Percentiles rank a stretch among this genome's conserved stretches.
Conservation (phyloP, 192 early-diverging fungal genomes). For the Coemansia sp. region DNA sequence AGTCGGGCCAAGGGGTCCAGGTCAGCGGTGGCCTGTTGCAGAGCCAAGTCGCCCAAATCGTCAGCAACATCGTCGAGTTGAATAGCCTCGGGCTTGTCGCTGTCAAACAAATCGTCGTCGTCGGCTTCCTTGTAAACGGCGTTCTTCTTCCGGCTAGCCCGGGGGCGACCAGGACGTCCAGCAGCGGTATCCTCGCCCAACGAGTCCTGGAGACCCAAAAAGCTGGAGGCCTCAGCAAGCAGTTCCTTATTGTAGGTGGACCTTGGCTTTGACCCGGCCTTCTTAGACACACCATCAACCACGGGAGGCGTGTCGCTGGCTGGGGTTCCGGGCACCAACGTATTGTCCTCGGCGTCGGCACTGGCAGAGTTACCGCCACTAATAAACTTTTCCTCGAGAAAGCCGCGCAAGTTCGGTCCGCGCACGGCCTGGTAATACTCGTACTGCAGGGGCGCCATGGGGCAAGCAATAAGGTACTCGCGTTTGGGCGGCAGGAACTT, state of each 20-base stretch:
- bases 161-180: neutral
- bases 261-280: neutral
- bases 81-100: slow-evolving; percentile 2
- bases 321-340: slow-evolving; percentile 28
- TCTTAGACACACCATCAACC: neutral
- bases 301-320: slow-evolving; percentile 4
- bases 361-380: neutral
- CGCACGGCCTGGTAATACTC: slow-evolving; percentile 70
- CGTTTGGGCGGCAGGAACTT: slow-evolving; percentile 85
- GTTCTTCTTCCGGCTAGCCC: slow-evolving; percentile 39
- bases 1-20: slow-evolving; percentile 8
- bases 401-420: slow-evolving; percentile 60
- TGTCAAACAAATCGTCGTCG: slow-evolving; percentile 18
- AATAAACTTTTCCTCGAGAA: slow-evolving; percentile 39
- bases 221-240: slow-evolving; percentile 12
- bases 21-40: neutral
- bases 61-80: slow-evolving; percentile 33
- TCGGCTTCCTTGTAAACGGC: slow-evolving; percentile 11
- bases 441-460: slow-evolving; percentile 68
- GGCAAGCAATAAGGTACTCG: slow-evolving; percentile 81
- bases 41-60: slow-evolving; percentile 58
- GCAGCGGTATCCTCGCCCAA: neutral
- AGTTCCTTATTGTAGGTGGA: neutral
- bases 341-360: slow-evolving; percentile 4
- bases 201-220: slow-evolving; percentile 8